Evolutionary conservation across 176 grass and related monocot genomes (phyloP).

Genomic region (Melocanna baccifera): DNA sequence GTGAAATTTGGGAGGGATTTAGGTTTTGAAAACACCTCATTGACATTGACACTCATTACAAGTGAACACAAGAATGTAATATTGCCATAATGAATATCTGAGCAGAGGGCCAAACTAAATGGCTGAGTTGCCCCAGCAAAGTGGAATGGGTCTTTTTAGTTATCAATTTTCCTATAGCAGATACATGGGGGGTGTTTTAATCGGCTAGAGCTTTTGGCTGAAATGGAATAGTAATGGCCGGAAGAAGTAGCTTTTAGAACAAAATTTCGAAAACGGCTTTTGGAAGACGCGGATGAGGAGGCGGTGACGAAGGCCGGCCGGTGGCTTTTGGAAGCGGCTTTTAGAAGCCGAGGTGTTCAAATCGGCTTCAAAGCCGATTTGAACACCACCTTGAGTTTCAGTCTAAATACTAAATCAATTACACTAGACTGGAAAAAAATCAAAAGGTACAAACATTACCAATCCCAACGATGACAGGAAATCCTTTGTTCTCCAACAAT

Average conservation of each 20-base stretch:
- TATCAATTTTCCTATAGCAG: neutral
- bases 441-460: conserved; percentile 45
- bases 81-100: conserved; percentile 11
- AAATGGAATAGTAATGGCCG: too few species aligned
- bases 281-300: too few species aligned
- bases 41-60: neutral
- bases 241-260: too few species aligned
- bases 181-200: neutral
- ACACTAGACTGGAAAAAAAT: neutral
- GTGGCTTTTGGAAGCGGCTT: too few species aligned
- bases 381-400: conserved; percentile 5
- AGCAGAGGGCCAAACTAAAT: neutral
- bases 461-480: conserved; percentile 97
- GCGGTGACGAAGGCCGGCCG: too few species aligned
- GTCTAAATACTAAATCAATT: neutral
- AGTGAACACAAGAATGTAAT: neutral
- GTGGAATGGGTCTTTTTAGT: neutral
- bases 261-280: too few species aligned
- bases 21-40: neutral
- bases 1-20: neutral
- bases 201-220: too few species aligned
- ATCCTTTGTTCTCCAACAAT: conserved; percentile 97
- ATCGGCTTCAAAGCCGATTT: too few species aligned
- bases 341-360: too few species aligned
- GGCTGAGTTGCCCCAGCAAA: neutral